Base-by-base conservation (phyloP, 2,329 filamentous ascomycete species). In the Hawksworthiomyces lignivorus region DNA sequence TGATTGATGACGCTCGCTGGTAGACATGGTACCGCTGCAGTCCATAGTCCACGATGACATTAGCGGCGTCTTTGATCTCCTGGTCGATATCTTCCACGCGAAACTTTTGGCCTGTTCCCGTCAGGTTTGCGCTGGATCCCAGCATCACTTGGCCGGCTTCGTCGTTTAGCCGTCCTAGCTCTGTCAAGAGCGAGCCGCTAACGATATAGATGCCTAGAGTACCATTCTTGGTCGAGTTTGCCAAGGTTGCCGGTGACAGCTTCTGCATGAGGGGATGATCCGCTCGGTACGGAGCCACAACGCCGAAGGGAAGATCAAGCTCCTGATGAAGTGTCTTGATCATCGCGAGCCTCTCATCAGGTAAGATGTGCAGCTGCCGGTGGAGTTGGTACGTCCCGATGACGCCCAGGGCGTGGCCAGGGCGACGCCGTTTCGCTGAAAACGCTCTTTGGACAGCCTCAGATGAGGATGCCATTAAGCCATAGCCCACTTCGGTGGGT, bases 21-120 rank as follows among this genome's bases (percentile, higher is more conserved):
- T 55, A 54, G 14, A 48, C 18, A n/a, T 45, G 36, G 36, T 48
- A 58, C 29, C 53, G 51, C 30, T 52, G 49, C 28, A 50, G 41
- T 8, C 59, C 57, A 38, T 61, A 58, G 35, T 62, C 53, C 11
- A 62, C 45, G 7, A 58, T 49, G 4, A 62, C 48, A 50, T 61
- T 52, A 3, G 56, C 58, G 1, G 50, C 50, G 7, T 41, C 44
- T 3, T 38, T 22, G 28, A 61, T 51, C 28, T 60, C 57, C 3
- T 40, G 33, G 42, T 59, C 50, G 20, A 62, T 59, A 17, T 58
- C 54, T 19, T 60, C 55, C 4, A 56, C 48, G 0, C 41, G 22
- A 8, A 30, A 47, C 39, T 59, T 61, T 9, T 52, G 52, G 7
- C 56, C 56, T n/a, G 43, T 48, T 1, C 56, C 56, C 1, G 56